A percentile compares a stretch with the other conserved stretches of the same genome.
These are phyloP conservation scores for Venturia effusa DNA, from an alignment of 2,329 filamentous ascomycete species.

Conservation along the genomic window DNA sequence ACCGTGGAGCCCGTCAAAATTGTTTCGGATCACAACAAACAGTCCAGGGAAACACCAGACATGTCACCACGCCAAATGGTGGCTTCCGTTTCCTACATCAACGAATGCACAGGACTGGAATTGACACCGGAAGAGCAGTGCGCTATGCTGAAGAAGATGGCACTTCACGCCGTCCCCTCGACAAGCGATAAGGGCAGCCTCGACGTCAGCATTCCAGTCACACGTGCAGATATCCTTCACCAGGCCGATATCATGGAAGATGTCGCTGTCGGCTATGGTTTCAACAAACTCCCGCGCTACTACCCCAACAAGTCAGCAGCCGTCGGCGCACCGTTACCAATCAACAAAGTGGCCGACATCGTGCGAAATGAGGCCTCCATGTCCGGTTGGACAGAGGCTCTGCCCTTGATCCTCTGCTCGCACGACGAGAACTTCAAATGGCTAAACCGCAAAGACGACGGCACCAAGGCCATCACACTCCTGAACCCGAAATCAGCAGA, in stretches of 20 bases:
- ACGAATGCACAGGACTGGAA: conserved; percentile 75
- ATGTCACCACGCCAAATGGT: conserved; percentile 65
- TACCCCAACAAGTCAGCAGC: conserved; percentile 80
- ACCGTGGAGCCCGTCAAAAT: conserved; percentile 91
- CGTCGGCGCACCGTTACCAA: conserved; percentile 71
- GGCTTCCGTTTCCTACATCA: conserved; percentile 87
- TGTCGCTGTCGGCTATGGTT: conserved; percentile 90
- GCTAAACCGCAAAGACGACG: conserved; percentile 84
- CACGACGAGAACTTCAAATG: conserved; percentile 97
- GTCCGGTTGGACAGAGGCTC: conserved; percentile 91
- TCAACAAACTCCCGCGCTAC: conserved; percentile 84
- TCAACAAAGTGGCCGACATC: conserved; percentile 94
- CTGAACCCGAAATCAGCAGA: conserved; percentile 89
- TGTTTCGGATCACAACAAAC: conserved; percentile 78
- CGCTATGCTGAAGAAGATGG: conserved; percentile 78
- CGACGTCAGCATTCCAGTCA: conserved; percentile 75
- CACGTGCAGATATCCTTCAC: conserved; percentile 87
- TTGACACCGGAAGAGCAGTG: conserved; percentile 67
- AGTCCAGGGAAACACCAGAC: conserved; percentile 71
- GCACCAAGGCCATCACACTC: conserved; percentile 69
- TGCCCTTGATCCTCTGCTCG: conserved; percentile 92
- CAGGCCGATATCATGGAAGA: conserved; percentile 99
- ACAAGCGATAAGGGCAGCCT: conserved; percentile 52
- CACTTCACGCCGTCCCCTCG: conserved; percentile 70
- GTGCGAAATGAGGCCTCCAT: conserved; percentile 81